Evolutionary conservation across 1,284 basidiomycete species (phyloP).

Genomic region (Ceraceosorus guamensis): DNA sequence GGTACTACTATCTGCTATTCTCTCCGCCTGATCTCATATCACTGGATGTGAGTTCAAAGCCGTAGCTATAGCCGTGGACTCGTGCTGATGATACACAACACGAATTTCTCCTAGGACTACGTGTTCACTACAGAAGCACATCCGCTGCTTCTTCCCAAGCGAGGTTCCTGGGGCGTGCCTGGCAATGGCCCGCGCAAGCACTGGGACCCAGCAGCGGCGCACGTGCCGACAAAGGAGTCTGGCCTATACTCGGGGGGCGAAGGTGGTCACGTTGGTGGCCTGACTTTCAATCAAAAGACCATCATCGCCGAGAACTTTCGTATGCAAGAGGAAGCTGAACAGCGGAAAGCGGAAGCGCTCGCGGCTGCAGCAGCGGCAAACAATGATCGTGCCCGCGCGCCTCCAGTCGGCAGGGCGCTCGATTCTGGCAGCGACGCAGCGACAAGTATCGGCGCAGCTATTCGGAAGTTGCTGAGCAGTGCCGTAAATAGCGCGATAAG

Average conservation of each 20-base stretch:
- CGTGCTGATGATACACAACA: background rate
- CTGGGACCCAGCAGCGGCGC: slow-evolving; percentile 17
- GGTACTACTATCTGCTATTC: slow-evolving; percentile 50
- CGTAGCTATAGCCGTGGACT: background rate
- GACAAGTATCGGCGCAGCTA: background rate
- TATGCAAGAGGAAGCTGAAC: background rate
- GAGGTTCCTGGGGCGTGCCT: slow-evolving; percentile 26
- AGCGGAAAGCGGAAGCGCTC: background rate
- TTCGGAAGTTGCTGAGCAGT: background rate
- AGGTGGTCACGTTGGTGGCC: slow-evolving; percentile 21
- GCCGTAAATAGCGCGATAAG: background rate
- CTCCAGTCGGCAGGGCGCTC: background rate
- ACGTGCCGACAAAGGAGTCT: slow-evolving; percentile 14
- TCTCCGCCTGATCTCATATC: slow-evolving; percentile 54
- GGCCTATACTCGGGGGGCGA: slow-evolving; percentile 36
- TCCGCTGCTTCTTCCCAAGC: slow-evolving; percentile 36
- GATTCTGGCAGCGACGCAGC: background rate
- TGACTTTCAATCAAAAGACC: slow-evolving; percentile 40
- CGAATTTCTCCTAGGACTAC: slow-evolving; percentile 45
- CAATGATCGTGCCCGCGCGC: background rate
- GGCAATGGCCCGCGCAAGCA: slow-evolving; percentile 31
- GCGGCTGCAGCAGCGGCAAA: background rate
- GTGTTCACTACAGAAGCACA: slow-evolving; percentile 54
- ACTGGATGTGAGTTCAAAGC: slow-evolving; percentile 50
- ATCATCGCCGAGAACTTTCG: background rate